Conservation (phyloP, 768 basidiomycete species). For the Suillus brevipes region DNA sequence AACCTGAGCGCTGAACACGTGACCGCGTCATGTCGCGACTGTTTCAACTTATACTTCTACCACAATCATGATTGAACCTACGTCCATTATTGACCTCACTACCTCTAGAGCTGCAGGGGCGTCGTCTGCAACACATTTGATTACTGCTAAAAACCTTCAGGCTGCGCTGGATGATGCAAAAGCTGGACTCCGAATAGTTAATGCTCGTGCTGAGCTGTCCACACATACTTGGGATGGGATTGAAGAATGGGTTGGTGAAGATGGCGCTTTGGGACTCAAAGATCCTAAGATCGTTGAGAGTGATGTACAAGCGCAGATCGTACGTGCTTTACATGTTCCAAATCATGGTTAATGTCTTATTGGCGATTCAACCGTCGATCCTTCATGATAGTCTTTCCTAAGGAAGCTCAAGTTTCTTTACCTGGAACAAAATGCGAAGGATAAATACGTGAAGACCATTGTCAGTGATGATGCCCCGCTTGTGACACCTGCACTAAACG, state of each 20-base stretch:
- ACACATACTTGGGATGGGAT: conserved; percentile 30
- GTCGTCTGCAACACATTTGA: background rate
- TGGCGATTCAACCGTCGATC: conserved; percentile 8
- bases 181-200: conserved; percentile 20
- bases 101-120: background rate
- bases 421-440: conserved; percentile 87
- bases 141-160: conserved; percentile 24
- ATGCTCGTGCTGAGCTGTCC: conserved; percentile 23
- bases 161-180: conserved; percentile 25
- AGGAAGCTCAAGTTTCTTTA: conserved; percentile 88
- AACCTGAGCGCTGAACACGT: background rate
- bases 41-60: background rate
- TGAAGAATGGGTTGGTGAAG: conserved; percentile 29
- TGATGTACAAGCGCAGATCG: conserved; percentile 62
- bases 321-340: conserved; percentile 32
- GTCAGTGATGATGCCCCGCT: conserved; percentile 84
- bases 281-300: conserved; percentile 59
- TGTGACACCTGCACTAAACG: conserved; percentile 79
- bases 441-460: conserved; percentile 84
- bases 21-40: conserved; percentile 1
- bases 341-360: background rate
- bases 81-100: background rate
- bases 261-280: conserved; percentile 27
- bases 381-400: conserved; percentile 56
- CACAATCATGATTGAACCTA: conserved; percentile 1